Conservation (phyloP, 2,329 filamentous ascomycete species). For the Graphiopsis chlorocephala region DNA sequence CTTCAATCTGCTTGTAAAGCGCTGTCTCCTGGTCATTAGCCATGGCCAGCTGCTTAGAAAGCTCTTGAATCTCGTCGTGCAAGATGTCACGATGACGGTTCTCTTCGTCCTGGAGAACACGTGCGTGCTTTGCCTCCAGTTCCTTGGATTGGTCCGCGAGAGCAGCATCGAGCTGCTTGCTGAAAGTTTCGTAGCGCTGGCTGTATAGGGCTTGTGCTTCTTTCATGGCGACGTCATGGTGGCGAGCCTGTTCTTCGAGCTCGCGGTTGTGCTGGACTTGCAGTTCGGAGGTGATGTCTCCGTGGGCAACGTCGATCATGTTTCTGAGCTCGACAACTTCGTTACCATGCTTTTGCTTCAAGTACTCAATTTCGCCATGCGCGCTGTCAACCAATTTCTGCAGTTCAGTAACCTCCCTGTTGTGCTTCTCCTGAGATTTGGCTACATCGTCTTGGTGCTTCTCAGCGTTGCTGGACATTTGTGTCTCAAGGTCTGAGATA, state of each 20-base stretch:
- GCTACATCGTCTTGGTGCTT: background rate
- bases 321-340: constrained; percentile 15
- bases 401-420: constrained; percentile 11
- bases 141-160: constrained; percentile 12
- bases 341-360: constrained; percentile 20
- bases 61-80: constrained; percentile 10
- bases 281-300: constrained; percentile 8
- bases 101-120: background rate
- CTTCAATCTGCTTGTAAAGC: constrained; percentile 15
- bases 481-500: constrained; percentile 15
- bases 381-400: constrained; percentile 15
- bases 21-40: constrained; percentile 18
- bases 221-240: constrained; percentile 9
- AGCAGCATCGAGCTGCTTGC: constrained; percentile 10
- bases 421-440: constrained; percentile 21
- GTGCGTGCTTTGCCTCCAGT: constrained; percentile 15
- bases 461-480: constrained; percentile 6
- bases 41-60: constrained; percentile 14
- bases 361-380: constrained; percentile 24
- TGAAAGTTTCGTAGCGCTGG: constrained; percentile 10
- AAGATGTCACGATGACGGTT: constrained; percentile 5
- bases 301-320: constrained; percentile 10
- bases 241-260: constrained; percentile 4
- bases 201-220: constrained; percentile 6
- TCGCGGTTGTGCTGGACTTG: constrained; percentile 12